Base-by-base conservation (phyloP, 2,329 filamentous ascomycete species). In the Helminthosporium solani region DNA sequence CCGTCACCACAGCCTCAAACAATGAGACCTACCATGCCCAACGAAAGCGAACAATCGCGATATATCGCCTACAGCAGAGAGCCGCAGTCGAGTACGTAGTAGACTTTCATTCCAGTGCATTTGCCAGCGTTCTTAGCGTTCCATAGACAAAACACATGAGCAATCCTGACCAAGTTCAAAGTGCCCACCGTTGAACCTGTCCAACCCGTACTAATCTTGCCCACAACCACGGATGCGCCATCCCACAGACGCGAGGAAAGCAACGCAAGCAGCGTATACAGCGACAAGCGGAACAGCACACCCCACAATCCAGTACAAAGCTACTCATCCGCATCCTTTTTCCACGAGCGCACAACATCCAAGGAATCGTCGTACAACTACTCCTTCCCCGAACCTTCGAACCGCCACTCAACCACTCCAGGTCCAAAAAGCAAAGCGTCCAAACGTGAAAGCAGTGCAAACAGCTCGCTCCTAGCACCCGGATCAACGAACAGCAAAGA, bases 231-330 rank as follows among this genome's bases (percentile, higher is more conserved):
- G 5, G 58, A 61, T 41, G 56, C 60, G 28, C 53, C 61, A 4
- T 46, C 49, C 0, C 64, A 68, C 37, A 52, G 61, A 35, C 58
- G 63, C 36, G 58, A 65, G 33, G 49, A 36, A 38, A 70, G 66
- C 55, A 53, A 59, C 34, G 60, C 62, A 19, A 69, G 64, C 53
- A 69, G 65, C 53, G 47, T 61, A 27, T 68, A 68, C 48, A 68
- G 63, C 56, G 50, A 61, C 19, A 59, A 56, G 23, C 49, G 61
- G 42, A 46, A 50, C 25, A 62, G 59, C 51, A 53, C 48, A n/a
- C 47, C 49, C 34, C 42, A 49, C 39, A 4, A 7, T 31, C 9
- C 8, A 31, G 28, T 5, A 12, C 40, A 42, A 28, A 53, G 57
- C 44, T 20, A 19, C 18, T 2, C 14, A 20, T 21, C 34, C 12